Conservation (phyloP, 2,329 filamentous ascomycete genomes). For the Microdochium bolleyi region DNA sequence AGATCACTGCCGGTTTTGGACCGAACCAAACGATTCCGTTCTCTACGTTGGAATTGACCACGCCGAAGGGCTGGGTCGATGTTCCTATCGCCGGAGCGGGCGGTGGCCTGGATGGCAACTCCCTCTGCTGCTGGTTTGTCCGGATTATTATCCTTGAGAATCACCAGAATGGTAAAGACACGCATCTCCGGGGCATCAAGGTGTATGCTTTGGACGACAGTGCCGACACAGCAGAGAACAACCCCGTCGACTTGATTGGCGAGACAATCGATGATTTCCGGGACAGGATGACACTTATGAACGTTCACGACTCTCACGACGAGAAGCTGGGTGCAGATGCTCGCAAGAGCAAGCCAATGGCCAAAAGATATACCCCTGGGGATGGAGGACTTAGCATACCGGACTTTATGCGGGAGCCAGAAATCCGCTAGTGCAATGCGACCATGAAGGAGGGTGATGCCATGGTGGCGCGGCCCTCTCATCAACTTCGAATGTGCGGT, state of each 20-base stretch:
- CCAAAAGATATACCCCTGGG: constrained; percentile 17
- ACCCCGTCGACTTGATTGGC: constrained; percentile 24
- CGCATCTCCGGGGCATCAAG: constrained; percentile 89
- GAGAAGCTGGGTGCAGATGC: constrained; percentile 22
- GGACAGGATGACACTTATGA: constrained; percentile 15
- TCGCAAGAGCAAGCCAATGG: constrained; percentile 16
- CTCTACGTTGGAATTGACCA: constrained; percentile 67
- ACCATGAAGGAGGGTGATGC: too few species aligned
- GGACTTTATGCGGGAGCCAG: constrained; percentile 31
- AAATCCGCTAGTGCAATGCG: constrained; percentile 24
- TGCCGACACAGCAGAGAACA: constrained; percentile 27
- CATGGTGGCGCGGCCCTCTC: too few species aligned
- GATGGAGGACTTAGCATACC: constrained; percentile 26
- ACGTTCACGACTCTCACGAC: constrained; percentile 21
- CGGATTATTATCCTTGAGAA: constrained; percentile 92
- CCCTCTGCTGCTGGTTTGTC: constrained; percentile 80
- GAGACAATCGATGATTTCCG: constrained; percentile 20
- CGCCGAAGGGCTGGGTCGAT: constrained; percentile 85
- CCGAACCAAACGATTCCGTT: constrained; percentile 90
- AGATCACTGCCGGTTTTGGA: constrained; percentile 82
- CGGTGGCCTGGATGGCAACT: constrained; percentile 58
- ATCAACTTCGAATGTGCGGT: too few species aligned
- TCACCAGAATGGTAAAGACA: constrained; percentile 98
- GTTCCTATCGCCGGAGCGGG: constrained; percentile 53
- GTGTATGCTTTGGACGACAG: constrained; percentile 58